Conservation (phyloP, 2,329 filamentous ascomycete genomes). For the Neofusicoccum sp. region DNA sequence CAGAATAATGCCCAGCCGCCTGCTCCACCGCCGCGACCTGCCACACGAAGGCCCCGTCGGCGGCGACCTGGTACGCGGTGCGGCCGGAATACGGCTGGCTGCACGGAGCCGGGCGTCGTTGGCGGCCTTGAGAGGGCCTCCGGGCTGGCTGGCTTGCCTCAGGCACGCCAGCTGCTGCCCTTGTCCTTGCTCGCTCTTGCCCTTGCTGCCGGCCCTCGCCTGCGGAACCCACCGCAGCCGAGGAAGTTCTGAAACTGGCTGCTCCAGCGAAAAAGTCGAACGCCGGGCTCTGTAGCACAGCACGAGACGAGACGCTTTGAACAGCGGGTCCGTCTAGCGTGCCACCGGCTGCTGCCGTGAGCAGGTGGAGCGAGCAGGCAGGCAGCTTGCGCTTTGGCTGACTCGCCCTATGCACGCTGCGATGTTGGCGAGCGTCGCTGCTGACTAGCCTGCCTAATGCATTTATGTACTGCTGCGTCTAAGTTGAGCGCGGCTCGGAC, state of each 20-base stretch:
- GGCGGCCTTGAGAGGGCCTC: constrained; percentile 26
- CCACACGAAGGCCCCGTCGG: constrained; percentile 34
- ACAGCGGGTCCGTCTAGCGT: constrained; percentile 41
- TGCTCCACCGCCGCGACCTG: constrained; percentile 35
- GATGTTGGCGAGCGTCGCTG: constrained; percentile 45
- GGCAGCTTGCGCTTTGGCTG: constrained; percentile 42
- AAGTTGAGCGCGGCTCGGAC: constrained; percentile 47
- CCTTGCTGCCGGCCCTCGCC: constrained; percentile 22
- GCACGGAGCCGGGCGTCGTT: constrained; percentile 22
- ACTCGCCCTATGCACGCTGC: constrained; percentile 49
- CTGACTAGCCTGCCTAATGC: constrained; percentile 34
- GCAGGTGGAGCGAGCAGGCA: constrained; percentile 50
- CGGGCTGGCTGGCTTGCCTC: constrained; percentile 22
- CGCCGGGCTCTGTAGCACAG: constrained; percentile 35
- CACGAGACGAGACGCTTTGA: constrained; percentile 29
- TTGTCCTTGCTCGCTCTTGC: constrained; percentile 2
- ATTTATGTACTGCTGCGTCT: constrained; percentile 48
- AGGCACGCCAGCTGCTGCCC: constrained; percentile 24
- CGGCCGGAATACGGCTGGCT: constrained; percentile 23
- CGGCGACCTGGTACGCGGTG: constrained; percentile 33
- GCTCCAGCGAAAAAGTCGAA: constrained; percentile 25
- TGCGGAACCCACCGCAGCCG: constrained; percentile 28
- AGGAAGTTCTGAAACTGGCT: constrained; percentile 26
- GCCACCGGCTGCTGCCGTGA: constrained; percentile 44
- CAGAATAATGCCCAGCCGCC: constrained; percentile 34